Conservation (phyloP, 352 stramenopile species). For the Plasmopara halstedii region DNA sequence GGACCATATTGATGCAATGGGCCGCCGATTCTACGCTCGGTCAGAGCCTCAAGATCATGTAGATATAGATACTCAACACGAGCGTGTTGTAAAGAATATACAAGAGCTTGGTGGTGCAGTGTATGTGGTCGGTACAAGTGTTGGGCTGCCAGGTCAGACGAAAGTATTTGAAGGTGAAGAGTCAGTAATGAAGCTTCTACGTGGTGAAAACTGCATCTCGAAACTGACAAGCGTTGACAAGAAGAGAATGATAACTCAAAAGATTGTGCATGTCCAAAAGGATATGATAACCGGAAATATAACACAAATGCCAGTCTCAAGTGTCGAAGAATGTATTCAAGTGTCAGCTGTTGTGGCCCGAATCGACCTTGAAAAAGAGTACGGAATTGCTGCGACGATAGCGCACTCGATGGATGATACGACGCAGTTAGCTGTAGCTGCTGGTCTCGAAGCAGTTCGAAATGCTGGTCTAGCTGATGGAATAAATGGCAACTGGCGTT, state of each 20-base stretch:
- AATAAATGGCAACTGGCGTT: slow-evolving; percentile 60
- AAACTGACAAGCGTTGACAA: slow-evolving; percentile 45
- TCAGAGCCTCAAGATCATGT: slow-evolving; percentile 3
- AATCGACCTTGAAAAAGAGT: slow-evolving; percentile 71
- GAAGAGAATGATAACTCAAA: slow-evolving; percentile 88
- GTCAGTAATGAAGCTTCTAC: slow-evolving; percentile 85
- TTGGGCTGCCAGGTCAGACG: slow-evolving; percentile 78
- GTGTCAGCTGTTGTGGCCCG: slow-evolving; percentile 78
- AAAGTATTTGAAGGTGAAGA: slow-evolving; percentile 59
- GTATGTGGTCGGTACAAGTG: slow-evolving; percentile 89
- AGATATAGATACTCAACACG: slow-evolving; percentile 4
- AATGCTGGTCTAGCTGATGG: slow-evolving; percentile 79
- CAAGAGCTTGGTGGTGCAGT: slow-evolving; percentile 50
- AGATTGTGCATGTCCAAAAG: slow-evolving; percentile 72
- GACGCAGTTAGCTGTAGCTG: slow-evolving; percentile 91
- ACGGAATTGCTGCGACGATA: slow-evolving; percentile 84
- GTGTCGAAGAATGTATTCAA: slow-evolving; percentile 61
- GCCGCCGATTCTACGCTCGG: slow-evolving; percentile 78
- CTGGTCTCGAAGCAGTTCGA: slow-evolving; percentile 92
- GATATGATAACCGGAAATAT: slow-evolving; percentile 35
- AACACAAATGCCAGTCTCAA: slow-evolving; percentile 33
- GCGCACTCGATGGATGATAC: slow-evolving; percentile 92
- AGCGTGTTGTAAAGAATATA: slow-evolving; percentile 25
- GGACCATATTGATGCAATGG: slow-evolving; percentile 85
- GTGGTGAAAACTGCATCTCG: slow-evolving; percentile 88